Percentiles rank a stretch among this genome's conserved stretches.
These are phyloP conservation scores for Tylopilus felleus DNA, from an alignment of 768 basidiomycete genomes.

Conservation along the genomic window DNA sequence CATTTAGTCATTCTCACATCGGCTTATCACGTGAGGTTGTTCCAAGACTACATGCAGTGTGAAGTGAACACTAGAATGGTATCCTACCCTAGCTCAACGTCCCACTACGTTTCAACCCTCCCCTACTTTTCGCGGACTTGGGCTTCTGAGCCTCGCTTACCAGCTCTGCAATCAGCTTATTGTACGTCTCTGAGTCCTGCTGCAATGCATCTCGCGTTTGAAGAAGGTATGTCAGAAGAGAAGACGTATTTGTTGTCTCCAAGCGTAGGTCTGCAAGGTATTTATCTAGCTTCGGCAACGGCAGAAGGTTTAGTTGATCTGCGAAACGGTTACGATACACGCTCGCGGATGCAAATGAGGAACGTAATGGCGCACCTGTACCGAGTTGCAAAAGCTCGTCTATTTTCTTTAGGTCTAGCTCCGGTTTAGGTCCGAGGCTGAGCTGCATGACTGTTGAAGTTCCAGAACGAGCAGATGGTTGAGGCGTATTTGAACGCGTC, in stretches of 20 bases:
- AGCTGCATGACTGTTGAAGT: constrained; percentile 34
- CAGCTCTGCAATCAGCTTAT: constrained; percentile 85
- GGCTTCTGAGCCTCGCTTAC: constrained; percentile 90
- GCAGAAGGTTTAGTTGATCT: constrained; percentile 74
- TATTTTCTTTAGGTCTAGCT: constrained; percentile 64
- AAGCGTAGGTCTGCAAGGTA: constrained; percentile 63
- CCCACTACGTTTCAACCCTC: constrained; percentile 47
- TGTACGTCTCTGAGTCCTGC: constrained; percentile 87
- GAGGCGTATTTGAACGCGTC: constrained; percentile 41
- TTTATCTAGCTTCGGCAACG: constrained; percentile 62
- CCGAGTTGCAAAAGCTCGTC: constrained; percentile 62
- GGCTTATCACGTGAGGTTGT: constrained; percentile 15
- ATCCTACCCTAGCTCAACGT: constrained; percentile 34
- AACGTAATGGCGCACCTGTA: constrained; percentile 48
- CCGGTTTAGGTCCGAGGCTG: constrained; percentile 74
- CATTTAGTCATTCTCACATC: constrained; percentile 8
- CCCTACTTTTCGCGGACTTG: constrained; percentile 59
- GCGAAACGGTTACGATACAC: constrained; percentile 7
- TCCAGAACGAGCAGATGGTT: constrained; percentile 37
- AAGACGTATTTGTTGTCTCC: constrained; percentile 74
- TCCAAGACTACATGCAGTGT: no score
- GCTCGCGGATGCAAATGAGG: background rate
- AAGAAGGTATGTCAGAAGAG: constrained; percentile 74
- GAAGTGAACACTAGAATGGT: background rate
- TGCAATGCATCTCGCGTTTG: constrained; percentile 79